Conservation (phyloP, 1,284 basidiomycete species). For the Pyrrhoderma lamaoense region DNA sequence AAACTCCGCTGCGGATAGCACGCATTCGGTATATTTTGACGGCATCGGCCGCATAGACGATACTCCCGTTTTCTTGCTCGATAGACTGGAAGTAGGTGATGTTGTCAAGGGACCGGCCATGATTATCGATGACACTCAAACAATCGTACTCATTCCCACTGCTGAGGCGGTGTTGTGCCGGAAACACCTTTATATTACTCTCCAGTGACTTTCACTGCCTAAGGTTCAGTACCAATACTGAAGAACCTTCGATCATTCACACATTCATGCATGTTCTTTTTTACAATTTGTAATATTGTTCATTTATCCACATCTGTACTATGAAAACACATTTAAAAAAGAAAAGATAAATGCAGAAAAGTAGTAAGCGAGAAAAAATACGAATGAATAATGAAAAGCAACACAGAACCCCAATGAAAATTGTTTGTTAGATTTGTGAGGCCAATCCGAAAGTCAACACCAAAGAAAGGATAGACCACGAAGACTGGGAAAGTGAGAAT, state of each 20-base stretch:
- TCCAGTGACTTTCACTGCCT: constrained; percentile 16
- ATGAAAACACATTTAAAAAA: neutral
- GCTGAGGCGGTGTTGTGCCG: constrained; percentile 60
- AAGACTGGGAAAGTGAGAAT: constrained; percentile 1
- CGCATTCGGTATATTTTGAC: constrained; percentile 75
- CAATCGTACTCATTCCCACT: constrained; percentile 73
- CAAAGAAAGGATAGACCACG: neutral
- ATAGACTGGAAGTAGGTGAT: constrained; percentile 61
- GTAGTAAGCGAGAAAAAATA: neutral
- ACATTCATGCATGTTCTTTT: too few species aligned
- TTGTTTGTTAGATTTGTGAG: too few species aligned
- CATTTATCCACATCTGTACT: neutral
- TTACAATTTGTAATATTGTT: too few species aligned
- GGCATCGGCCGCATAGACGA: constrained; percentile 61
- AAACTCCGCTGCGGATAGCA: constrained; percentile 40
- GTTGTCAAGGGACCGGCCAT: constrained; percentile 76
- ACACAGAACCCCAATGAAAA: neutral
- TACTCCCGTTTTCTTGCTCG: constrained; percentile 76
- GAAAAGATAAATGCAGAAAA: neutral
- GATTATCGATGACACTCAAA: constrained; percentile 90
- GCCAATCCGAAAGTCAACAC: too few species aligned
- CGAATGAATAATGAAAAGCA: neutral
- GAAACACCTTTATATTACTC: constrained; percentile 66
- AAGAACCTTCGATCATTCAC: too few species aligned
- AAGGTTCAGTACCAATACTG: too few species aligned